phyloP scores from a whole-genome alignment of 176 grass and related monocot genomes.

The Cymbopogon citratus region DNA sequence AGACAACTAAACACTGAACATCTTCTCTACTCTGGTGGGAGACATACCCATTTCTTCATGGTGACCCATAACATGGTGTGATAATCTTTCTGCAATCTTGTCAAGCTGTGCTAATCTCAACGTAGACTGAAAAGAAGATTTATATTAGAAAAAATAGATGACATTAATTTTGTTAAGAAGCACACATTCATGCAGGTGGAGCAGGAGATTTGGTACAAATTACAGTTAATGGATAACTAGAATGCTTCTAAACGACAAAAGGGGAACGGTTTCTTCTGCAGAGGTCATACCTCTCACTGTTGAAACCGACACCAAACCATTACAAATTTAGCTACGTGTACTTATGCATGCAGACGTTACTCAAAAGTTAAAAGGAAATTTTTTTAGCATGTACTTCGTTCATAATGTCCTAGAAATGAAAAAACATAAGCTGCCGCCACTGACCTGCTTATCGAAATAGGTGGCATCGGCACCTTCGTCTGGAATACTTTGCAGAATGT shows the following conservation, averaged over 20 bases:
- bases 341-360: background rate
- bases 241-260: constrained; percentile 25
- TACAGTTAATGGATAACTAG: background rate
- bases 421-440: constrained; percentile 3
- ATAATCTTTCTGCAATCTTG: constrained; percentile 85
- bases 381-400: background rate
- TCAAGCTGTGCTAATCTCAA: constrained; percentile 90
- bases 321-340: constrained; percentile 1
- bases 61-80: constrained; percentile 93
- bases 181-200: background rate
- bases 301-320: background rate
- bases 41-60: constrained; percentile 96
- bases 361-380: background rate
- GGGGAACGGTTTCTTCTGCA: background rate
- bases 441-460: constrained; percentile 97
- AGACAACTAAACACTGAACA: background rate
- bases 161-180: background rate
- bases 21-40: constrained; percentile 22
- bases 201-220: background rate
- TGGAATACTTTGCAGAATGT: constrained; percentile 73
- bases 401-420: background rate
- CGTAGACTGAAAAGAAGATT: constrained; percentile 57
- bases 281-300: background rate
- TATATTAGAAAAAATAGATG: background rate
- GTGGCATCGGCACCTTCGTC: constrained; percentile 53